Evolutionary conservation across 805 yeast genomes (phyloP).

Genomic region (Cyberlindnera misumaiensis): DNA sequence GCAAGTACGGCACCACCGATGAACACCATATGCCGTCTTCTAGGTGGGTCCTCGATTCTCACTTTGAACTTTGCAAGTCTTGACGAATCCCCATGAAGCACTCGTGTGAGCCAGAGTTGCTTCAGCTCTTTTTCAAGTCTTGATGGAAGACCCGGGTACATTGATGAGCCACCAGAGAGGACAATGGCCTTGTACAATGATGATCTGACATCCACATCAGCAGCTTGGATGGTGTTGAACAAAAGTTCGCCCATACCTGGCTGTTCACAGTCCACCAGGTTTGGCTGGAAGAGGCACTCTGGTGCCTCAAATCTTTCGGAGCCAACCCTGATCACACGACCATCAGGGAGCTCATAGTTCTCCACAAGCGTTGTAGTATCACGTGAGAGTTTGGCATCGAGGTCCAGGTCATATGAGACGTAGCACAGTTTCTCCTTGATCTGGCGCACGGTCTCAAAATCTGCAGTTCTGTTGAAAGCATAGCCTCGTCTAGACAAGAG

Average conservation of each 20-base stretch:
- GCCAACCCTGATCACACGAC: slow-evolving; percentile 88
- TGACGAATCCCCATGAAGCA: slow-evolving; percentile 78
- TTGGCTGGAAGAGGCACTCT: slow-evolving; percentile 95
- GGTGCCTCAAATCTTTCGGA: slow-evolving; percentile 96
- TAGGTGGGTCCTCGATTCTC: slow-evolving; percentile 96
- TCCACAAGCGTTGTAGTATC: slow-evolving; percentile 96
- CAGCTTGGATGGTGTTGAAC: slow-evolving; percentile 88
- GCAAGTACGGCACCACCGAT: slow-evolving; percentile 98
- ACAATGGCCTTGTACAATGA: slow-evolving; percentile 88
- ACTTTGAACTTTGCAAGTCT: slow-evolving; percentile 90
- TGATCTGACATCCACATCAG: slow-evolving; percentile 89
- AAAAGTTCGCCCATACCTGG: slow-evolving; percentile 93
- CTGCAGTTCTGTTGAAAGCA: slow-evolving; percentile 97
- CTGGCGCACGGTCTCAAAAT: slow-evolving; percentile 96
- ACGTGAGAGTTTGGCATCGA: slow-evolving; percentile 79
- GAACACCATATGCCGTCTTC: slow-evolving; percentile 98
- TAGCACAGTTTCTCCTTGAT: slow-evolving; percentile 95
- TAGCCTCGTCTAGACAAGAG: slow-evolving; percentile 91
- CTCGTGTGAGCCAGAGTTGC: slow-evolving; percentile 90
- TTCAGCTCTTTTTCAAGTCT: slow-evolving; percentile 92
- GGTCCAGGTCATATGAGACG: slow-evolving; percentile 87
- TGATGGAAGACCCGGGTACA: slow-evolving; percentile 98
- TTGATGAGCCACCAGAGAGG: slow-evolving; percentile 93
- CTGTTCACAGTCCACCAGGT: slow-evolving; percentile 90
- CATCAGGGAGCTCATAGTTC: slow-evolving; percentile 91